These are phyloP conservation scores for Trichosporon sp. DNA, from an alignment of 1,284 basidiomycete species.

Conservation along the genomic window DNA sequence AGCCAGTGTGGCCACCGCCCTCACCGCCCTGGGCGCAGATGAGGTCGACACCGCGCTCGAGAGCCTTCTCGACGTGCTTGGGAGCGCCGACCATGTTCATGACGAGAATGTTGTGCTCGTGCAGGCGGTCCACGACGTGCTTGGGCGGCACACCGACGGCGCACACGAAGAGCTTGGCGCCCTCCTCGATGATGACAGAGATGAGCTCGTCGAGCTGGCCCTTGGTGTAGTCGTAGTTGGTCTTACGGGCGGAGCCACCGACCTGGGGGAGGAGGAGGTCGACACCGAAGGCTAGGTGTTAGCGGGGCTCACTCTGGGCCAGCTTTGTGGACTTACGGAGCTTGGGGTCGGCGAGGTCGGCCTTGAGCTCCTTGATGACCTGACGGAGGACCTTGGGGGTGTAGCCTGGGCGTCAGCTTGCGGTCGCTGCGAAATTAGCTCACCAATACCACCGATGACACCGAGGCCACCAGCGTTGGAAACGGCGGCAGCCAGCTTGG, in stretches of 20 bases:
- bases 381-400: constrained; percentile 45
- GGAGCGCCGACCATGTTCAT: constrained; percentile 92
- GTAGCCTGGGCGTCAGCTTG: background rate
- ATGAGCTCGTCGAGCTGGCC: constrained; percentile 64
- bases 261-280: constrained; percentile 78
- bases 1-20: constrained; percentile 61
- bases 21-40: constrained; percentile 85
- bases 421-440: background rate
- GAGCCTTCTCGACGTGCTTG: constrained; percentile 74
- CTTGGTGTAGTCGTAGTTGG: constrained; percentile 61
- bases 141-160: constrained; percentile 71
- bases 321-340: background rate
- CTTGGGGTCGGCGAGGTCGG: constrained; percentile 51
- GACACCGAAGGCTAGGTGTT: constrained; percentile 66
- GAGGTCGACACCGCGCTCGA: constrained; percentile 72
- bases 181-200: constrained; percentile 81
- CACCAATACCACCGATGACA: constrained; percentile 68
- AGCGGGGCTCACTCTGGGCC: background rate
- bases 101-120: constrained; percentile 69
- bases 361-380: constrained; percentile 69
- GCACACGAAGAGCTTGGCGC: constrained; percentile 73
- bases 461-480: constrained; percentile 77
- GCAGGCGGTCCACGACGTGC: constrained; percentile 67
- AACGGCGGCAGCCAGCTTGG: constrained; percentile 70
- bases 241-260: constrained; percentile 73